Conservation (phyloP, 1,284 basidiomycete species). For the Hypsizygus ulmarius region DNA sequence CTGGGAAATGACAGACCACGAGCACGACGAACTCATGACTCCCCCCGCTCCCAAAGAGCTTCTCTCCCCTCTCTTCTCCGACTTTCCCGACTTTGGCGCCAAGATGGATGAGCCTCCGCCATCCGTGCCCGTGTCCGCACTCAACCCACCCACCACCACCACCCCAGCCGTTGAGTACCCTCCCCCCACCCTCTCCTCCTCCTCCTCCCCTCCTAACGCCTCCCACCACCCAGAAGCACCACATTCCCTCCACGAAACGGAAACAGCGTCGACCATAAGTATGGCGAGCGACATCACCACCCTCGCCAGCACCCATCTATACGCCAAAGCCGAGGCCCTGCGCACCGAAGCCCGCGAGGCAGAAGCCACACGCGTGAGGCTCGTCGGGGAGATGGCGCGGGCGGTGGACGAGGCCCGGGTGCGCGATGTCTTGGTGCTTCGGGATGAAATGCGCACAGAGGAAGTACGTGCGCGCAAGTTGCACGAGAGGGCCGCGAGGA, state of each 20-base stretch:
- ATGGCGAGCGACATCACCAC: conserved; percentile 34
- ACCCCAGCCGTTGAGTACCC: conserved; percentile 22
- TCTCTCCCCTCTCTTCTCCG: conserved; percentile 21
- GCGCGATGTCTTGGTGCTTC: conserved; percentile 37
- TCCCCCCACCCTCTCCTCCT: conserved; percentile 12
- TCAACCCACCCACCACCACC: neutral
- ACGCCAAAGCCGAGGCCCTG: conserved; percentile 33
- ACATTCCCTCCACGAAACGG: conserved; percentile 14
- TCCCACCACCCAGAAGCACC: conserved; percentile 15
- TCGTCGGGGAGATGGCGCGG: conserved; percentile 28
- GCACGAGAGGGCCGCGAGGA: conserved; percentile 39
- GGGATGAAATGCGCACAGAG: conserved; percentile 33
- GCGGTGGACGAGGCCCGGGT: conserved; percentile 31
- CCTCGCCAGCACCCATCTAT: conserved; percentile 28
- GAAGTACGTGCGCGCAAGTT: conserved; percentile 33
- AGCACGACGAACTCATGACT: conserved; percentile 21
- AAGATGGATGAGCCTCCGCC: neutral
- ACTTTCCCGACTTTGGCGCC: conserved; percentile 15
- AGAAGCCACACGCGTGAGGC: conserved; percentile 25
- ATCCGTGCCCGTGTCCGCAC: neutral
- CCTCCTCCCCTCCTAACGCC: conserved; percentile 5
- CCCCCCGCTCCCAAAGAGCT: conserved; percentile 11
- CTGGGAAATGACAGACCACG: conserved; percentile 18
- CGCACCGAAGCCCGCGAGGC: conserved; percentile 37
- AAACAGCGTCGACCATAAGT: conserved; percentile 23